Base-by-base conservation (phyloP, 2,329 filamentous ascomycete genomes). In the Xenoacremonium recifei region DNA sequence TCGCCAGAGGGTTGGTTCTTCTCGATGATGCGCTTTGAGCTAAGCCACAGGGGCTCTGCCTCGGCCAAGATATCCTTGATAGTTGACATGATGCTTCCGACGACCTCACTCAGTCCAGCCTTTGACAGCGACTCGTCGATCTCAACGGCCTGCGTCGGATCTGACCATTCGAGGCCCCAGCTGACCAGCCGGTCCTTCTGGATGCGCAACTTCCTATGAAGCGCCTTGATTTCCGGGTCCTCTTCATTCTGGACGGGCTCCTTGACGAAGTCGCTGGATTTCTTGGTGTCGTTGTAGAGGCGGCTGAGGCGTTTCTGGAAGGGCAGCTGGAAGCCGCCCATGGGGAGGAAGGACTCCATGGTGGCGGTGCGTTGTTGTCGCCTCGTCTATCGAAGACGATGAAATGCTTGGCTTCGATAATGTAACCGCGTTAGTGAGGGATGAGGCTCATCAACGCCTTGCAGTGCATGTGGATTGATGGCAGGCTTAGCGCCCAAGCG, bases 131-230 rank as follows among this genome's bases (percentile, higher is more conserved):
- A 80, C 57, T 83, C 80, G 56, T 85, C 81, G 48, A 91, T 90
- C 62, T 87, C 81, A 55, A 80, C 78, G 45, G 82, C 75, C 57
- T 84, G 77, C 50, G 73, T 77, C 13, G 84, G 81, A 61, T 90
- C 86, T 42, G 82, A 87, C 87, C 87, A 92, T 62, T 89, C 85
- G 39, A 89, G 70, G 0, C 87, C 87, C 87, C 87, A 92, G 46
- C 82, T 85, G 44, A 88, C 82, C 35, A 91, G 72, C 13, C 87
- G 77, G 67, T 90, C 85, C 62, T 88, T 89, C 57, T 91, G 87
- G 52, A 90, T 89, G 49, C 85, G 79, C 50, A 89, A 78, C 62
- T 88, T 89, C 49, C 85, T 82, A 61, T 90, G 84, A 21, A 91
- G 70, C 13, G 78, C 76, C 57, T 84, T 81, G 59, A 87, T 79